Evolutionary conservation across 176 grass and related monocot species (phyloP).

Genomic region (Raddia guianensis): DNA sequence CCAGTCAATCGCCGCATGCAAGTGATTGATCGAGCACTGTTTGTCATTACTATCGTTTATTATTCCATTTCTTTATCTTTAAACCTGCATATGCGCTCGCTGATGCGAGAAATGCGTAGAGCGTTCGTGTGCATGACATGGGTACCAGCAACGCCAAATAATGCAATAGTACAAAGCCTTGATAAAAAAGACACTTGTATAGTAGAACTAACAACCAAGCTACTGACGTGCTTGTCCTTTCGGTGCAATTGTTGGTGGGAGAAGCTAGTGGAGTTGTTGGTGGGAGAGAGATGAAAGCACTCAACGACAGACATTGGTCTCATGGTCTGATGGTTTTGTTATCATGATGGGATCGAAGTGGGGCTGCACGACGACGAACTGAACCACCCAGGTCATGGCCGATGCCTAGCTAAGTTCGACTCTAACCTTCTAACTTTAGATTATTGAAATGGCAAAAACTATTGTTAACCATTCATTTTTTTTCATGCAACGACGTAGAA

Average conservation of each 20-base stretch:
- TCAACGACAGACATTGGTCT: neutral
- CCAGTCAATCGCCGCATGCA: neutral
- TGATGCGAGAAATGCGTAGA: neutral
- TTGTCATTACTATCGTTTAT: neutral
- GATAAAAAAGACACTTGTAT: neutral
- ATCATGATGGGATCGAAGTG: neutral
- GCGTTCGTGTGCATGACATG: slow-evolving; percentile 11
- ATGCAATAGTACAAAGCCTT: neutral
- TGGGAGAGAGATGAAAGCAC: neutral
- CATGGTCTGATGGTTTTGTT: neutral
- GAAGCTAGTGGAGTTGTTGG: slow-evolving; percentile 17
- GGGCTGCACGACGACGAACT: neutral
- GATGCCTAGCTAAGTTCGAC: neutral
- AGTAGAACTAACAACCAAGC: neutral
- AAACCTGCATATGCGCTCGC: neutral
- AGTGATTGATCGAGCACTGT: neutral
- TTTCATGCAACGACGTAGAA: too few relatives aligned
- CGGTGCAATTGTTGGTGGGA: neutral
- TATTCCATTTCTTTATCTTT: neutral
- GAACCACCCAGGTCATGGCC: neutral
- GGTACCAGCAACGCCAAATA: neutral
- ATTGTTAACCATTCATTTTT: too few relatives aligned
- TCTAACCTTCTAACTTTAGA: too few relatives aligned
- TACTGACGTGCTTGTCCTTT: neutral
- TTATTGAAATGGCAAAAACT: too few relatives aligned